A percentile compares a stretch with the other conserved stretches of the same genome.
phyloP scores from a whole-genome alignment of 1,284 basidiomycete genomes.

The Pholiota adiposa region DNA sequence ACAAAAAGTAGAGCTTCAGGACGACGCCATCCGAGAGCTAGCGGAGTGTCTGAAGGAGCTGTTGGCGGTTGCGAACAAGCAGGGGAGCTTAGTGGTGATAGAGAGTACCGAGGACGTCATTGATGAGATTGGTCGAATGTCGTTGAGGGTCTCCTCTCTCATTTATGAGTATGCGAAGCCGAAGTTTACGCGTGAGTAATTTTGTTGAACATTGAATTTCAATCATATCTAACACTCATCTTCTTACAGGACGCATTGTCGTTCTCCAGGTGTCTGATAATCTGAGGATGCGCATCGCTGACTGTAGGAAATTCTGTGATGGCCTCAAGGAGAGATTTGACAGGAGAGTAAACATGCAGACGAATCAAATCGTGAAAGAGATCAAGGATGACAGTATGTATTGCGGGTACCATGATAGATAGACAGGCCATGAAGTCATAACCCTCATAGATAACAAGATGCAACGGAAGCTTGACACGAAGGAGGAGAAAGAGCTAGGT shows the following conservation, averaged over 20 bases:
- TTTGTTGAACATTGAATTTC: not conserved
- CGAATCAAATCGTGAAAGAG: not conserved
- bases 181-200: not conserved
- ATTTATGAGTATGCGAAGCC: constrained; percentile 11
- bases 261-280: not conserved
- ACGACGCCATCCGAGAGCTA: not conserved
- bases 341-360: too few species aligned
- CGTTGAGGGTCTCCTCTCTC: constrained; percentile 2
- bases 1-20: not conserved
- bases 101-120: constrained; percentile 6
- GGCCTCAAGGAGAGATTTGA: not conserved
- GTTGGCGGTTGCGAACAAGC: not conserved
- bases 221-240: too few species aligned
- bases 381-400: not conserved
- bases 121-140: constrained; percentile 10
- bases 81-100: not conserved
- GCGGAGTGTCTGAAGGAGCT: not conserved
- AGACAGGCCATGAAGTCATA: not conserved
- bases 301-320: not conserved
- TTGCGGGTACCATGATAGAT: not conserved
- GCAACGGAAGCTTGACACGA: not conserved
- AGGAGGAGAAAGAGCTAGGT: not conserved
- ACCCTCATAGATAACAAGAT: not conserved
- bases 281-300: not conserved
- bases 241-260: too few species aligned